Conservation (phyloP, 2,329 filamentous ascomycete genomes). For the Colletotrichum kahawae region DNA sequence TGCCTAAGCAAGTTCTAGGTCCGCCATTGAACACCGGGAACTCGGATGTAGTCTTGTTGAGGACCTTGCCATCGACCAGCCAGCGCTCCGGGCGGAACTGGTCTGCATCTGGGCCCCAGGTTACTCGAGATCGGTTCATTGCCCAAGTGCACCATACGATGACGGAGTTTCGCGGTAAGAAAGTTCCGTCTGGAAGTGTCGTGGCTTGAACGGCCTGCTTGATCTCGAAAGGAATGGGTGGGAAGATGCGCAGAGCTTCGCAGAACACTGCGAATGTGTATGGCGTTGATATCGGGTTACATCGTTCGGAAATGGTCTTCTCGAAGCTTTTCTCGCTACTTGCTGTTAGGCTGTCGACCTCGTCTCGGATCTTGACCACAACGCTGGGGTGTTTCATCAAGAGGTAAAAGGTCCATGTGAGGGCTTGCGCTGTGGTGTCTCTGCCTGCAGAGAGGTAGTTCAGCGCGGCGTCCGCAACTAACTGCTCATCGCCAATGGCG, state of each 20-base stretch:
- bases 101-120: constrained; percentile 63
- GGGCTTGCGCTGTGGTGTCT: constrained; percentile 68
- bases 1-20: constrained; percentile 64
- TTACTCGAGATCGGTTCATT: constrained; percentile 61
- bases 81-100: constrained; percentile 63
- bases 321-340: constrained; percentile 15
- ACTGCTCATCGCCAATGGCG: constrained; percentile 55
- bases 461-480: constrained; percentile 67
- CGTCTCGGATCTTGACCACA: constrained; percentile 45
- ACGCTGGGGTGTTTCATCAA: constrained; percentile 56
- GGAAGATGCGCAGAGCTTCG: constrained; percentile 65
- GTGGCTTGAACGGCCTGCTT: constrained; percentile 60
- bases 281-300: constrained; percentile 49
- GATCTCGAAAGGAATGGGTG: constrained; percentile 70
- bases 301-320: constrained; percentile 32
- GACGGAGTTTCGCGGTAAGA: constrained; percentile 56
- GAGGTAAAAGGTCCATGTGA: constrained; percentile 69
- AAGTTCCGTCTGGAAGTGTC: constrained; percentile 65
- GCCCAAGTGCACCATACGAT: constrained; percentile 70
- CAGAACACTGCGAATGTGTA: constrained; percentile 68
- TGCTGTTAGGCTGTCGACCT: constrained; percentile 33
- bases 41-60: constrained; percentile 53
- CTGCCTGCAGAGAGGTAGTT: constrained; percentile 70
- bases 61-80: constrained; percentile 48
- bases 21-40: constrained; percentile 72